Base-by-base conservation (phyloP, 2,329 filamentous ascomycete genomes). In the Trichophyton benhamiae region DNA sequence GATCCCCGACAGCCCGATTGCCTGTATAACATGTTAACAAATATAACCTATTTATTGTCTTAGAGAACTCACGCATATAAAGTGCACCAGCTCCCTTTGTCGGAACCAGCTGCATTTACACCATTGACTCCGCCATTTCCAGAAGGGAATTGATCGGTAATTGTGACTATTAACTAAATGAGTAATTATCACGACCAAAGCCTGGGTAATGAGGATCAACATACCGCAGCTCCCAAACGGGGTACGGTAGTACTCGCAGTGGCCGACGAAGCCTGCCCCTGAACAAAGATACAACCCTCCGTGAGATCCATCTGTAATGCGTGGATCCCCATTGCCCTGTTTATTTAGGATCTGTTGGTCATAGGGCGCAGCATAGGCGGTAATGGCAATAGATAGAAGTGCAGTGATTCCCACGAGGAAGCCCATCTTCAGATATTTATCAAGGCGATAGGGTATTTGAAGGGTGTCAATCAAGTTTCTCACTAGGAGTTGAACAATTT, bases 231-330 rank as follows among this genome's bases (percentile, higher is more conserved):
- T 42, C 42, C 57, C 57, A n/a, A 59, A 59, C 15, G 57, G 20
- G n/a, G 57, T 59, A n/a, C 38, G 42, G 9, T 59, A 59, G 33
- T 59, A 44, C 22, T 59, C 44, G 57, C 57, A 59, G 22, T 59
- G 57, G 22, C 57, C 57, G 17, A 59, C 57, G 27, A 59, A 59
- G 11, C 57, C 57, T 5, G 57, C 57, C 17, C 57, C 44, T 11
- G 38, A 42, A 9, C 57, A 59, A 30, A 59, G 38, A 44, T 59
- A 59, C 25, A 59, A 46, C 8, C 57, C 57, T 15, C 38, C 57
- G 22, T 59, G 49, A n/a, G 49, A 53, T 13, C 17, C 49, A 13
- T 53, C 49, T 53, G 49, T 22, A 22, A n/a, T 7, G 27, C 27
- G 22, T 15, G 13, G 22, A 53, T 27, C 13, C n/a, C 27, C 49